Conservation (phyloP, 805 yeast species). For the Wickerhamiella cacticola region DNA sequence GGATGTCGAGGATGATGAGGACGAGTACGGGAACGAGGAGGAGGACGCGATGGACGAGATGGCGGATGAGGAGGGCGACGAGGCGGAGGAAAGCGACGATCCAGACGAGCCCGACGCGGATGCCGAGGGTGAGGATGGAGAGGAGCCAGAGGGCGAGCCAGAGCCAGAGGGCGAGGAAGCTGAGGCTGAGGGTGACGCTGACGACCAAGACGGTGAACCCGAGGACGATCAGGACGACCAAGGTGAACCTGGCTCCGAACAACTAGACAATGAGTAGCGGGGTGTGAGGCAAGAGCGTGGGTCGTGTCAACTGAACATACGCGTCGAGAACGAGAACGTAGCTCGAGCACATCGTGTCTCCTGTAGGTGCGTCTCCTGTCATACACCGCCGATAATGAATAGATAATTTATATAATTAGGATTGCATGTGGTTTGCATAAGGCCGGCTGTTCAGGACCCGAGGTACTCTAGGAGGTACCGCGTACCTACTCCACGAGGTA, state of each 20-base stretch:
- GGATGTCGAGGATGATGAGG: constrained; percentile 15
- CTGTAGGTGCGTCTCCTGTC: too few species aligned
- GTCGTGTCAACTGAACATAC: too few species aligned
- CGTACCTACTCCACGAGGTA: too few species aligned
- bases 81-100: constrained; percentile 22
- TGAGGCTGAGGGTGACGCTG: neutral
- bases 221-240: constrained; percentile 2
- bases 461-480: too few species aligned
- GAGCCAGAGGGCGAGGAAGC: constrained; percentile 19
- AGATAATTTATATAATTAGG: too few species aligned
- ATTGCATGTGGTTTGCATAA: too few species aligned
- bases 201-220: constrained; percentile 16
- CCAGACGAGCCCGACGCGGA: constrained; percentile 21
- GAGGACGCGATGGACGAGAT: constrained; percentile 18
- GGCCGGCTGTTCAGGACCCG: too few species aligned
- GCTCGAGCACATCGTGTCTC: too few species aligned
- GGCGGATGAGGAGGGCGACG: constrained; percentile 18
- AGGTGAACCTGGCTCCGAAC: neutral
- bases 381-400: too few species aligned
- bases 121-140: constrained; percentile 16
- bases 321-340: too few species aligned
- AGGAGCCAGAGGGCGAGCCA: constrained; percentile 22
- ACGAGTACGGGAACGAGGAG: constrained; percentile 15
- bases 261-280: too few species aligned
- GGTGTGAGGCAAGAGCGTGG: too few species aligned